Percentiles rank a stretch among this genome's conserved stretches.
Conservation (phyloP, 2,329 filamentous ascomycete genomes). For the Fusarium sp. region DNA sequence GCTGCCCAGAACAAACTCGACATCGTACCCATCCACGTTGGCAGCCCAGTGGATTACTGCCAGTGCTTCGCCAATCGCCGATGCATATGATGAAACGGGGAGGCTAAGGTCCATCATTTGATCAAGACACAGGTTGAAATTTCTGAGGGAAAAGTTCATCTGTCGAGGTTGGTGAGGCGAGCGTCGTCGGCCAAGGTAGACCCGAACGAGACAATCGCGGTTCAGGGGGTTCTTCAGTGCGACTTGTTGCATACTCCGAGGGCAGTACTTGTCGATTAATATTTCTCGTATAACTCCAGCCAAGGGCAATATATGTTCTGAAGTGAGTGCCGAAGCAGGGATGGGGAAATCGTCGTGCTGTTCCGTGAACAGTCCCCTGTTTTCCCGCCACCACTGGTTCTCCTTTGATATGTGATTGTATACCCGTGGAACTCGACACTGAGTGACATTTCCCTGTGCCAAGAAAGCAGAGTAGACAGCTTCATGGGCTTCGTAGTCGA, state of each 20-base stretch:
- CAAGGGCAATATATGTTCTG: constrained; percentile 43
- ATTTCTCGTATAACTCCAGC: constrained; percentile 30
- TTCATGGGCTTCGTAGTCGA: constrained; percentile 36
- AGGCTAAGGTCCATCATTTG: constrained; percentile 32
- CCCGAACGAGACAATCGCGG: constrained; percentile 35
- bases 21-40: constrained; percentile 34
- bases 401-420: not conserved
- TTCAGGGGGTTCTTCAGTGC: constrained; percentile 19
- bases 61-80: constrained; percentile 35
- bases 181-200: constrained; percentile 30
- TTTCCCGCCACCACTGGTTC: constrained; percentile 3
- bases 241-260: not conserved
- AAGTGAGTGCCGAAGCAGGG: constrained; percentile 34
- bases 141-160: constrained; percentile 35
- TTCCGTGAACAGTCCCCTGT: not conserved
- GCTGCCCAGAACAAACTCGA: constrained; percentile 40
- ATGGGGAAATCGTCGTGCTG: constrained; percentile 21
- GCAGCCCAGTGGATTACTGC: constrained; percentile 41
- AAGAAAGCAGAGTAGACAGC: constrained; percentile 30
- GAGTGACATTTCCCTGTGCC: not conserved
- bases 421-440: constrained; percentile 4
- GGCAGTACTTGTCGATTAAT: constrained; percentile 38
- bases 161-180: constrained; percentile 2
- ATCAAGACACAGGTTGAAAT: constrained; percentile 39
- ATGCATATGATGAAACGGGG: constrained; percentile 15